Percentiles rank a stretch among this genome's conserved stretches.
Conservation (phyloP, 345 rosid genomes). For the Trapa bicornis region DNA sequence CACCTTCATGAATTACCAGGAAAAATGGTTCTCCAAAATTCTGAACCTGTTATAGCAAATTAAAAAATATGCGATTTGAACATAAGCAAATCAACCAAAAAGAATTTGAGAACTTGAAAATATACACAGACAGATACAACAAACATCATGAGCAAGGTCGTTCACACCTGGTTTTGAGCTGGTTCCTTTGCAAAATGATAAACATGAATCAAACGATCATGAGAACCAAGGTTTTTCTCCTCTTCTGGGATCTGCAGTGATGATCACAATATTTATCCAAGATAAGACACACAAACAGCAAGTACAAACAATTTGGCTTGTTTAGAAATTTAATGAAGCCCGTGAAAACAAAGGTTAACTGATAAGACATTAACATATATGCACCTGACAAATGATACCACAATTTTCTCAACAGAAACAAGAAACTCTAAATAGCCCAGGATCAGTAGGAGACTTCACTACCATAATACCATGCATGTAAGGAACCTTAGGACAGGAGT, state of each 20-base stretch:
- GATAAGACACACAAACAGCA: not conserved
- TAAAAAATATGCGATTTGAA: not conserved
- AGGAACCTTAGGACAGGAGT: too few relatives aligned
- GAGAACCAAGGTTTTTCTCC: slow-evolving; percentile 53
- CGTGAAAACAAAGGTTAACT: too few relatives aligned
- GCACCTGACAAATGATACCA: too few relatives aligned
- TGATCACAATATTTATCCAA: not conserved
- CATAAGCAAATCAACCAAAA: not conserved
- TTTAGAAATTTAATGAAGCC: not conserved
- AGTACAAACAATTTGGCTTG: not conserved
- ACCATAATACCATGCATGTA: not conserved
- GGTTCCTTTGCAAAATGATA: slow-evolving; percentile 57
- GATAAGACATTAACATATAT: too few relatives aligned
- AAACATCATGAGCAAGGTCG: not conserved
- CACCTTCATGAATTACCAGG: slow-evolving; percentile 57
- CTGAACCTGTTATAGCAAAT: slow-evolving; percentile 32
- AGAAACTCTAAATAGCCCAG: too few relatives aligned
- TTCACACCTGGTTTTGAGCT: slow-evolving; percentile 40
- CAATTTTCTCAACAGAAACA: too few relatives aligned
- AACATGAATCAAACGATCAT: slow-evolving; percentile 59
- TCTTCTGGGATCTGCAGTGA: slow-evolving; percentile 48
- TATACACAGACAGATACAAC: not conserved
- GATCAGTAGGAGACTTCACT: too few relatives aligned
- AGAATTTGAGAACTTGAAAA: not conserved
- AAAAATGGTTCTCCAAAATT: slow-evolving; percentile 74